Base-by-base conservation (phyloP, 139 green algal species). In the Haematococcus sp. region DNA sequence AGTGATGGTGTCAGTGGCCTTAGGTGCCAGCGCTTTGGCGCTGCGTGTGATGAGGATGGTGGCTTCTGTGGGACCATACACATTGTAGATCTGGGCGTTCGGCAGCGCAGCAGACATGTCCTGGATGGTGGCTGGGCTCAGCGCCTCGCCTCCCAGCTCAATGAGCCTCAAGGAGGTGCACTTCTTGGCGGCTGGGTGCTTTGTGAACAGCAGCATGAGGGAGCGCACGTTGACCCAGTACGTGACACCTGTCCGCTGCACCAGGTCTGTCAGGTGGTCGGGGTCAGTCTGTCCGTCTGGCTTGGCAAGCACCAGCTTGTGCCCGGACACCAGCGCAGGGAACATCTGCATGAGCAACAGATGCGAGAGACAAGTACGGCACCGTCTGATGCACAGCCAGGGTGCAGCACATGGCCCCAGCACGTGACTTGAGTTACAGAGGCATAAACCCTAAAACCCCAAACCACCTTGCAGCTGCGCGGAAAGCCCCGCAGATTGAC, bases 31-130 rank as follows among this genome's bases (percentile, higher is more conserved):
- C 40, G 40, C 40, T 11, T 49, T 7, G 7, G 40, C 11, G 40
- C 40, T 49, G 7, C 40, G 40, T 49, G 40, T 49, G 40, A 49
- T 49, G 40, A 35, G 22, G 25, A 84, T 60, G 20, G 80, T 84
- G 33, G 83, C 77, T 43, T 87, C 80, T 17, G 75, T 84, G 28
- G 78, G 75, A 25, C 83, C 81, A 46, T 85, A 88, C 5, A 61
- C 49, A 31, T 84, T 84, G 58, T 70, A 32, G 7, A 49, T 11
- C n/a, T 66, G 25, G n/a, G 68, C 59, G 54, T 78, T 17, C 0
- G 78, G 78, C 19, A 49, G 40, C 40, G 11, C 40, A 49, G 40
- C 7, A 49, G 76, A 64, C 52, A 64, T n/a, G 2, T 71, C 27
- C 17, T 35, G 33, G 25, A 74, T 60, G 7, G 54, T 63, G 1